A percentile compares a stretch with the other conserved stretches of the same genome.
phyloP scores from a whole-genome alignment of 2,329 filamentous ascomycete species.

The Diaporthe australafricana region DNA sequence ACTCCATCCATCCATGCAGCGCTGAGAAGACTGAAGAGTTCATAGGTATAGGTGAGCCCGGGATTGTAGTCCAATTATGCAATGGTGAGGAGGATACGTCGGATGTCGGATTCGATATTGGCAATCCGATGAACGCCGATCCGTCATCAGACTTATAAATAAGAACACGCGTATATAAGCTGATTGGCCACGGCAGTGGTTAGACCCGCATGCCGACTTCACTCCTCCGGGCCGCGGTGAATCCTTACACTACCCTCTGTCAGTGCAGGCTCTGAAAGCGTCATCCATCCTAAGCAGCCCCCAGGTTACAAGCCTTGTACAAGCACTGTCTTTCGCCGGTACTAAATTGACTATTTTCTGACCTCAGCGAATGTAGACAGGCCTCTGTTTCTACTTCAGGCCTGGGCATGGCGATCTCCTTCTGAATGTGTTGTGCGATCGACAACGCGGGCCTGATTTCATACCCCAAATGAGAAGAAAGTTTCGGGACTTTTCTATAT shows the following conservation, averaged over 20 bases:
- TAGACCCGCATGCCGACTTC: background rate
- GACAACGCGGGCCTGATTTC: background rate
- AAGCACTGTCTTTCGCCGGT: background rate
- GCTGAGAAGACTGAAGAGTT: background rate
- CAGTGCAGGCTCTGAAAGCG: background rate
- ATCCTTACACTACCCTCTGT: background rate
- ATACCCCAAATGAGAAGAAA: background rate
- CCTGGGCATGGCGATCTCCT: background rate
- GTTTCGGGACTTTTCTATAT: background rate
- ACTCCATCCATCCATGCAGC: too few relatives aligned
- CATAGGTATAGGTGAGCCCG: background rate
- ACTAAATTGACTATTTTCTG: slow-evolving; percentile 1
- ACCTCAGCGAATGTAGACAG: background rate
- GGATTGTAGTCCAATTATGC: background rate
- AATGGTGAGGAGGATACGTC: background rate
- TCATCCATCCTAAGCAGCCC: background rate
- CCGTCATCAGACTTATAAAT: background rate
- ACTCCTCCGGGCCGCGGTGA: background rate
- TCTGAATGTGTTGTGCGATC: background rate
- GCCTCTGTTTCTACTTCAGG: background rate
- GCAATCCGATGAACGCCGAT: background rate
- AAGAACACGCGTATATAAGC: background rate
- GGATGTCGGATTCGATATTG: background rate
- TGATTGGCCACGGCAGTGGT: background rate
- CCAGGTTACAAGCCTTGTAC: background rate